Base-by-base conservation (phyloP, 352 stramenopile species). In the Phytophthora cajani region DNA sequence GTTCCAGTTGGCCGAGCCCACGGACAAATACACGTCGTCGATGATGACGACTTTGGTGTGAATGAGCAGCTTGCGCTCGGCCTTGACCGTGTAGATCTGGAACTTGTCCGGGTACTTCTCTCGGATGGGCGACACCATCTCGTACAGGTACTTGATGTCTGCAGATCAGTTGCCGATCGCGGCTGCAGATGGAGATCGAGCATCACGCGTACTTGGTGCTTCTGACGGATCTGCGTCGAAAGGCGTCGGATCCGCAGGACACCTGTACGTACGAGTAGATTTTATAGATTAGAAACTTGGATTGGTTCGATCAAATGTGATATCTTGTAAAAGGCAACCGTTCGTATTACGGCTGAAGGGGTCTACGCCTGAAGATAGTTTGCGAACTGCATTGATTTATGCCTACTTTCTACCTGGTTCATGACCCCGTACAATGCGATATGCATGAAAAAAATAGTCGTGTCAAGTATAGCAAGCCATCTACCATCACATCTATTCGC, bases 1-100 rank as follows among this genome's bases (percentile, higher is more conserved):
- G 66, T 91, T 90, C 84, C 81, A 91, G 69, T 91, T 91, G 12
- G 70, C 72, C 1, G 84, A 91, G 2, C 81, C 76, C 30, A 87
- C 63, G 2, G 78, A 87, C 2, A 91, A 54, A 55, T 82, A 90
- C 27, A 91, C 84, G 53, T 90, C 84, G 61, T 91, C 84, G 30
- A 87, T 71, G 57, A 88, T 66, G 55, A 90, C 62, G 8, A 78
- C 58, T 63, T 89, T 89, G 14, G 73, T 87, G 59, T 89, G 79
- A 27, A 89, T 72, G 69, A 87, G 82, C 6, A 89, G 56, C 23
- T 74, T 52, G 17, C 67, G 63, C 9, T 61, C 52, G 16, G 61
- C n/a, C 44, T 85, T 81, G 30, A 64, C 67, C 5, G 71, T 67
- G 68, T 82, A 87, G 8, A 87, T 64, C 25, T 61, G 50, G 14